These are phyloP conservation scores for Helicostylum pulchrum DNA, from an alignment of 192 early-diverging fungal genomes.

Conservation along the genomic window DNA sequence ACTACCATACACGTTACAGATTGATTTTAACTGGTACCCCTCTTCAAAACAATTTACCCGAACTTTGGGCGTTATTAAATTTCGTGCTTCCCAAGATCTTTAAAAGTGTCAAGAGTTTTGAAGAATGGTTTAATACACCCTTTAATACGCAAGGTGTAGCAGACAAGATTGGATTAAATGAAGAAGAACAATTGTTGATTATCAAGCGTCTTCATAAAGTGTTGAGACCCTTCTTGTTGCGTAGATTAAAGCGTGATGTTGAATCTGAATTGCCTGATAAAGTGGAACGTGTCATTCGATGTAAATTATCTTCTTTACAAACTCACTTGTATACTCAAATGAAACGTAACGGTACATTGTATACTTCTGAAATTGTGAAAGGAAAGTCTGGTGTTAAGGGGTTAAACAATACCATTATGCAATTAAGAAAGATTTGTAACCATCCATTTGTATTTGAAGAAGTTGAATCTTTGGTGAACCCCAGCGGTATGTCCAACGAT, in stretches of 20 bases:
- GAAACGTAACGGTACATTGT: conserved; percentile 71
- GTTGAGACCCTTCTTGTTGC: conserved; percentile 92
- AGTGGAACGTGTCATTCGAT: conserved; percentile 90
- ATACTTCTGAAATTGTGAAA: conserved; percentile 64
- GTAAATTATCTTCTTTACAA: conserved; percentile 89
- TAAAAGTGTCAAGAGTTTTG: conserved; percentile 94
- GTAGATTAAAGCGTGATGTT: conserved; percentile 97
- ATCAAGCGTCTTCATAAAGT: conserved; percentile 97
- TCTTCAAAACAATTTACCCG: conserved; percentile 95
- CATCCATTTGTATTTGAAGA: conserved; percentile 97
- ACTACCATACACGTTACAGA: conserved; percentile 88
- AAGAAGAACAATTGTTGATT: conserved; percentile 97
- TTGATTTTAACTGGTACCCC: conserved; percentile 98
- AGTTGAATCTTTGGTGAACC: conserved; percentile 84
- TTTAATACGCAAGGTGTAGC: conserved; percentile 81
- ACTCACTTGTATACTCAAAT: conserved; percentile 82
- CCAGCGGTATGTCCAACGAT: conserved; percentile 63
- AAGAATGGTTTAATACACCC: conserved; percentile 99
- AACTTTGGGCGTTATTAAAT: conserved; percentile 95
- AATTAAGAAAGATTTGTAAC: conserved; percentile 97
- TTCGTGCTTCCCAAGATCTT: conserved; percentile 97
- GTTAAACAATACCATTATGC: conserved; percentile 96
- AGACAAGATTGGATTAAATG: conserved; percentile 90
- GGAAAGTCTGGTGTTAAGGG: conserved; percentile 66
- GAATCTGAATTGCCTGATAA: conserved; percentile 98